A percentile compares a stretch with the other conserved stretches of the same genome.
These are phyloP conservation scores for Xerocomus nothofagi DNA, from an alignment of 1,284 basidiomycete species.

Conservation along the genomic window DNA sequence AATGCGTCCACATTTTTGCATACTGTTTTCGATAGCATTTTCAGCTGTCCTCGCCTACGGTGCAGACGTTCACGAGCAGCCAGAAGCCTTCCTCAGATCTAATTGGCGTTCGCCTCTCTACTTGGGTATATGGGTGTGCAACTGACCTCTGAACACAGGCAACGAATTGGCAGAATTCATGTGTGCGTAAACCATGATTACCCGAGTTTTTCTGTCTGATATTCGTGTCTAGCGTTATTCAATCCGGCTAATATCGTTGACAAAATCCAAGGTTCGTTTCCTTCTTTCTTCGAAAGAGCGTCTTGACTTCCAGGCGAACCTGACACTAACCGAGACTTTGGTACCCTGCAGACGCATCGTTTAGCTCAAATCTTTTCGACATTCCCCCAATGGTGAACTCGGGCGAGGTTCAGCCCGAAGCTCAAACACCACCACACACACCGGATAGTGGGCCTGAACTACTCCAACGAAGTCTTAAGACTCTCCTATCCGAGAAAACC, in stretches of 20 bases:
- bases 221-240: neutral
- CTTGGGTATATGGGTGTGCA: neutral
- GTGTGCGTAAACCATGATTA: neutral
- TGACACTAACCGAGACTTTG: neutral
- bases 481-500: slow-evolving; percentile 4
- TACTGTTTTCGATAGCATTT: slow-evolving; percentile 1
- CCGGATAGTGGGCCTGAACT: neutral
- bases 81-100: neutral
- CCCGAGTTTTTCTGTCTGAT: neutral
- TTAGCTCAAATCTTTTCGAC: neutral
- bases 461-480: neutral
- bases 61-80: neutral
- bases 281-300: neutral
- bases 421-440: neutral
- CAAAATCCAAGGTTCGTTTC: slow-evolving; percentile 3
- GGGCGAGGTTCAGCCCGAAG: neutral
- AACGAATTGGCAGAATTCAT: slow-evolving; percentile 6
- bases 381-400: neutral
- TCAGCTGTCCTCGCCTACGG: neutral
- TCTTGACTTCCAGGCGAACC: neutral
- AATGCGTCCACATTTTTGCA: slow-evolving; percentile 3
- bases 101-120: neutral
- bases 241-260: neutral
- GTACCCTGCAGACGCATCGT: neutral
- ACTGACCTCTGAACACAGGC: neutral